Percentiles rank a stretch among this genome's conserved stretches.
phyloP scores from a whole-genome alignment of 2,329 filamentous ascomycete genomes.

The Cordyceps fumosorosea region DNA sequence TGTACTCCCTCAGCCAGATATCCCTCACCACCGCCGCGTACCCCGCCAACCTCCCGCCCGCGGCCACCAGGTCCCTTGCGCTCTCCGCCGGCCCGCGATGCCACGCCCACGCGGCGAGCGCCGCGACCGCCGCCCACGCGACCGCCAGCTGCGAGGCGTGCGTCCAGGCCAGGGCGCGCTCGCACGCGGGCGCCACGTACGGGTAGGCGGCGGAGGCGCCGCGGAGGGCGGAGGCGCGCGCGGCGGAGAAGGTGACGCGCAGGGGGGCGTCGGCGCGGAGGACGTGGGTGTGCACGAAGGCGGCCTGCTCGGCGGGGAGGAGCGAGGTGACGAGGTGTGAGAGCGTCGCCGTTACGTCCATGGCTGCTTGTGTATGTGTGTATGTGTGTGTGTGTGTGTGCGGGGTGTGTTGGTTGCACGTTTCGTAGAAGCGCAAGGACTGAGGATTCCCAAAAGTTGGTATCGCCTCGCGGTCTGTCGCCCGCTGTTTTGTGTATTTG shows the following conservation, averaged over 20 bases:
- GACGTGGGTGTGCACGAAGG: conserved; percentile 40
- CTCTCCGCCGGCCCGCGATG: conserved; percentile 62
- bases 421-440: not conserved
- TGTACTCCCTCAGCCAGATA: conserved; percentile 52
- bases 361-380: conserved; percentile 15
- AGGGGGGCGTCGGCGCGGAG: conserved; percentile 40
- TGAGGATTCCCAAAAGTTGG: not conserved
- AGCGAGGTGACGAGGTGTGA: conserved; percentile 32
- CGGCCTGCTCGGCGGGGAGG: conserved; percentile 38
- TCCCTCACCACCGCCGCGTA: conserved; percentile 44
- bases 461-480: not conserved
- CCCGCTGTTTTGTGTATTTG: not conserved
- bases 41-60: conserved; percentile 37
- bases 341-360: conserved; percentile 25
- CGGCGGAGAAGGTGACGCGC: conserved; percentile 32
- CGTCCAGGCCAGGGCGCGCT: conserved; percentile 30
- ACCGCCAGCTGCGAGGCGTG: conserved; percentile 38
- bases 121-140: conserved; percentile 56
- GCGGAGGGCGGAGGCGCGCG: conserved; percentile 24
- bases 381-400: not conserved
- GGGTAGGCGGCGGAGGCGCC: conserved; percentile 31
- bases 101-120: conserved; percentile 50
- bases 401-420: not conserved
- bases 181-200: conserved; percentile 36
- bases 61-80: conserved; percentile 47